Evolutionary conservation across 257 asterid species (phyloP).

Genomic region (Leptodermis oblonga): DNA sequence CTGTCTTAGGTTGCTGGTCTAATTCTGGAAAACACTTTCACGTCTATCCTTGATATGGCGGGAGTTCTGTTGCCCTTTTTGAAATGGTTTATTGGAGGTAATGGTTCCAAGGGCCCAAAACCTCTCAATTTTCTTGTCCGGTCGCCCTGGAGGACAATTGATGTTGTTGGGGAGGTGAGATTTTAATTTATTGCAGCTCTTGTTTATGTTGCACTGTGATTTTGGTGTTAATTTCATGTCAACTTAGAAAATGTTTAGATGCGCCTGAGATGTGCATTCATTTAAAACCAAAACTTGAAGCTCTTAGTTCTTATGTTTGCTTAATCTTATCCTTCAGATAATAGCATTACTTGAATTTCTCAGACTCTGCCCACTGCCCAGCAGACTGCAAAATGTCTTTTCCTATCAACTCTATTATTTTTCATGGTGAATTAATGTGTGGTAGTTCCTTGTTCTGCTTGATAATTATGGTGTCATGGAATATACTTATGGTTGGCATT

Average conservation of each 20-base stretch:
- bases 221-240: neutral
- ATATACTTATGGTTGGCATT: neutral
- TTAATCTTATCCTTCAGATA: neutral
- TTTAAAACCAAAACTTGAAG: neutral
- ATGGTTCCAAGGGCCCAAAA: slow-evolving; percentile 67
- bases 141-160: slow-evolving; percentile 96
- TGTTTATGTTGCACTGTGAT: slow-evolving; percentile 4
- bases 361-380: too few relatives aligned
- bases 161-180: slow-evolving; percentile 79
- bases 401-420: neutral
- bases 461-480: neutral
- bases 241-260: neutral
- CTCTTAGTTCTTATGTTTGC: neutral
- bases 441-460: neutral
- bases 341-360: too few relatives aligned
- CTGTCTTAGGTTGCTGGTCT: slow-evolving; percentile 67
- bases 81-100: slow-evolving; percentile 89
- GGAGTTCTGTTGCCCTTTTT: slow-evolving; percentile 85
- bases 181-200: neutral
- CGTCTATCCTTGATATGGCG: slow-evolving; percentile 98
- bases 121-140: slow-evolving; percentile 81
- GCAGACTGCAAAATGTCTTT: neutral
- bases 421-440: neutral
- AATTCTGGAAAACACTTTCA: slow-evolving; percentile 88
- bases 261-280: neutral